Conservation (phyloP, 108 stramenopile species). For the Conticribra guillardii region DNA sequence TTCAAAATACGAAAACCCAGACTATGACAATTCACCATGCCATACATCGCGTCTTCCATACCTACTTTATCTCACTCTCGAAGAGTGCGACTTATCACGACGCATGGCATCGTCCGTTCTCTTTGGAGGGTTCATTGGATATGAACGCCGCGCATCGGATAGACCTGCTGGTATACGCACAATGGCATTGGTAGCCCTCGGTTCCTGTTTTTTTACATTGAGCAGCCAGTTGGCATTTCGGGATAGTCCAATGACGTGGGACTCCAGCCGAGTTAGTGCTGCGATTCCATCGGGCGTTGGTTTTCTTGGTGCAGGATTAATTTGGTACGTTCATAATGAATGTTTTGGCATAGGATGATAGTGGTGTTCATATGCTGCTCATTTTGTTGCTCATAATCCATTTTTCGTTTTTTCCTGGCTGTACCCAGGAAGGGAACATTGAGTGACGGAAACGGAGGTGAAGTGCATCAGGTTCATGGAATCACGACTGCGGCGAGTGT, state of each 20-base stretch:
- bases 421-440: constrained; percentile 37
- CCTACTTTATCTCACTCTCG: constrained; percentile 63
- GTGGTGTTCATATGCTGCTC: no score
- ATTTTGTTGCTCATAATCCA: no score
- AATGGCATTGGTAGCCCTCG: constrained; percentile 87
- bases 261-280: constrained; percentile 46
- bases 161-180: constrained; percentile 93
- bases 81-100: constrained; percentile 71
- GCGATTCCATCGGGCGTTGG: constrained; percentile 59
- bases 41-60: constrained; percentile 32
- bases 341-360: no score
- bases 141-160: constrained; percentile 84
- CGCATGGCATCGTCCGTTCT: constrained; percentile 59
- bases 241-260: constrained; percentile 83
- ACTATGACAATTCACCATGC: constrained; percentile 59
- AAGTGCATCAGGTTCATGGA: constrained; percentile 50
- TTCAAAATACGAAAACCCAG: constrained; percentile 57
- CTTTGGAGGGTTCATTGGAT: constrained; percentile 78
- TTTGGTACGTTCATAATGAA: constrained; percentile 20
- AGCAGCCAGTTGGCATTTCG: constrained; percentile 76
- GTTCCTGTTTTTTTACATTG: constrained; percentile 87
- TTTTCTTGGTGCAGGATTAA: constrained; percentile 52
- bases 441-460: constrained; percentile 23
- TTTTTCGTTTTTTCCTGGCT: no score
- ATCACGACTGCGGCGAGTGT: constrained; percentile 51